Conservation (phyloP, 2,329 filamentous ascomycete species). For the Stagonosporopsis vannaccii region DNA sequence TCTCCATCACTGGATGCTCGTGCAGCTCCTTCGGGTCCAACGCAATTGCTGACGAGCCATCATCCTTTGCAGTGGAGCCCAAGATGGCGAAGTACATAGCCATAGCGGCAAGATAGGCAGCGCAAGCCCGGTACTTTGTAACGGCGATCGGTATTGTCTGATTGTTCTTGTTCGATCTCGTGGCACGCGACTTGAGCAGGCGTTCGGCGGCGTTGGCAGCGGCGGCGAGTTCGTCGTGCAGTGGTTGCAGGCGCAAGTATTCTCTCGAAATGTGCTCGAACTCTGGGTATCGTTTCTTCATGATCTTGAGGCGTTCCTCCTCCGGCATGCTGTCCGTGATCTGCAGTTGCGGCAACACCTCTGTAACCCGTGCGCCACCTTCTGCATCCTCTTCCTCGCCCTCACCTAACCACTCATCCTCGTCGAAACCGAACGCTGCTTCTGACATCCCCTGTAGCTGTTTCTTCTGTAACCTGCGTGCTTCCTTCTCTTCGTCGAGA, state of each 20-base stretch:
- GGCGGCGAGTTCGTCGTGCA: constrained; percentile 65
- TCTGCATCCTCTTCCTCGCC: constrained; percentile 57
- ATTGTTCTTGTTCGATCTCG: constrained; percentile 31
- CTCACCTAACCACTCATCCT: constrained; percentile 77
- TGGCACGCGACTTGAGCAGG: constrained; percentile 39
- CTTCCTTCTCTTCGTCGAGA: constrained; percentile 90
- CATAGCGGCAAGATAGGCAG: constrained; percentile 84
- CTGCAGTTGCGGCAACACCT: constrained; percentile 84
- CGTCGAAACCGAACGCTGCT: constrained; percentile 92
- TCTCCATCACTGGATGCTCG: constrained; percentile 91
- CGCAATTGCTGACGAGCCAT: constrained; percentile 61
- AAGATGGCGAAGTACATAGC: constrained; percentile 94
- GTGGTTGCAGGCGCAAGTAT: constrained; percentile 71
- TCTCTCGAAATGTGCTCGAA: constrained; percentile 87
- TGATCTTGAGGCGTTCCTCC: constrained; percentile 76
- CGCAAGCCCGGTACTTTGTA: constrained; percentile 79
- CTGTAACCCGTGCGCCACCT: constrained; percentile 70
- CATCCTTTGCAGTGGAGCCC: constrained; percentile 74
- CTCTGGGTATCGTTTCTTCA: constrained; percentile 87
- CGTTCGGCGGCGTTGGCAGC: constrained; percentile 65
- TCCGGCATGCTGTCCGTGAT: constrained; percentile 80
- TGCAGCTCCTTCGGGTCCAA: constrained; percentile 80
- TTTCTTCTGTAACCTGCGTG: constrained; percentile 86
- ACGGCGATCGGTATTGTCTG: constrained; percentile 43
- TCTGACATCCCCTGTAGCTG: constrained; percentile 88